These are phyloP conservation scores for Suhomyces guaymorum DNA, from an alignment of 1,139 yeast species.

Conservation along the genomic window DNA sequence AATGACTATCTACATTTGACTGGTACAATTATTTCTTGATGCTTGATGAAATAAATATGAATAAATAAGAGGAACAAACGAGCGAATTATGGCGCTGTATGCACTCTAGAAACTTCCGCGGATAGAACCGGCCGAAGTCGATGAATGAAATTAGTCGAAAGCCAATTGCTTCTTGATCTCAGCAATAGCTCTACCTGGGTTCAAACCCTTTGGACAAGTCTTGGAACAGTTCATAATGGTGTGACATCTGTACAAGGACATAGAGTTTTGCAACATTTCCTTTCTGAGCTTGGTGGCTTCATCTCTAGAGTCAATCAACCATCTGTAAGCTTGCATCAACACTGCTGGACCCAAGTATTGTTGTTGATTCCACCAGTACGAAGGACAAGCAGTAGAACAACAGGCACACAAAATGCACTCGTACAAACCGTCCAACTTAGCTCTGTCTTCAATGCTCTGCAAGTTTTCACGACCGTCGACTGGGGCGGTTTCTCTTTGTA, in stretches of 20 bases:
- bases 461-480: conserved; percentile 91
- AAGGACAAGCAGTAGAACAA: conserved; percentile 98
- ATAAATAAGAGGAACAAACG: conserved; percentile 5
- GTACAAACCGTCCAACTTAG: conserved; percentile 93
- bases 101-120: no score
- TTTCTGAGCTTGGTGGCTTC: conserved; percentile 81
- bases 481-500: conserved; percentile 81
- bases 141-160: conserved; percentile 51
- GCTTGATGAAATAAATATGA: conserved; percentile 10
- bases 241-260: conserved; percentile 98
- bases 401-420: conserved; percentile 99
- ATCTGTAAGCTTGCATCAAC: conserved; percentile 97
- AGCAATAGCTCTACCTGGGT: conserved; percentile 97
- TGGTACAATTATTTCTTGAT: conserved; percentile 1
- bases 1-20: background rate
- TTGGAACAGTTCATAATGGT: conserved; percentile 97
- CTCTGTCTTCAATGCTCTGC: conserved; percentile 91
- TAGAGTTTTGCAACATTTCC: conserved; percentile 90
- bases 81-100: background rate
- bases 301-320: conserved; percentile 98
- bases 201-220: conserved; percentile 98
- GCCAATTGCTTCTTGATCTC: conserved; percentile 95
- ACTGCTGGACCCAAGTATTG: conserved; percentile 99
- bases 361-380: conserved; percentile 99
- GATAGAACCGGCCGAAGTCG: no score